Conservation (phyloP, 495 filamentous ascomycete species). For the Massariosphaeria phaeospora region DNA sequence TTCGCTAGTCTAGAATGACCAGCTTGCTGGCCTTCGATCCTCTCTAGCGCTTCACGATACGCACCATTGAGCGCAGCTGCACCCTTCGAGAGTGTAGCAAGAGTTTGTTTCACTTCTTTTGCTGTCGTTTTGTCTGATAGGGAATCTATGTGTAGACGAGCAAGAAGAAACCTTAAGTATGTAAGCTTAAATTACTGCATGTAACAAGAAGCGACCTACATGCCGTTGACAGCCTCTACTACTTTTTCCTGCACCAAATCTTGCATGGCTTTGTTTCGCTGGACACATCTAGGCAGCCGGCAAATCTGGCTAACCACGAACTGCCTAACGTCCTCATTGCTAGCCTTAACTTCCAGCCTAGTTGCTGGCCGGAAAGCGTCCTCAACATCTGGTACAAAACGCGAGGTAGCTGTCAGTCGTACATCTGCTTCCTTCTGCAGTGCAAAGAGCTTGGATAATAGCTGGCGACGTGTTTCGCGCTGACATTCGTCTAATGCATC, state of each 20-base stretch:
- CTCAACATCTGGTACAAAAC: slow-evolving; percentile 11
- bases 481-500: slow-evolving; percentile 48
- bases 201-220: slow-evolving; percentile 1
- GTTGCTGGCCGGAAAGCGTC: slow-evolving; percentile 1
- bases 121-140: slow-evolving; percentile 39
- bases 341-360: slow-evolving; percentile 23
- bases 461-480: slow-evolving; percentile 25
- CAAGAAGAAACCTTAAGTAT: slow-evolving; percentile 53
- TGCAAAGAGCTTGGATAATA: slow-evolving; percentile 36
- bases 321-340: slow-evolving; percentile 13
- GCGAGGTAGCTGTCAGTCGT: slow-evolving; percentile 25
- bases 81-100: slow-evolving; percentile 37
- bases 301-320: slow-evolving; percentile 13
- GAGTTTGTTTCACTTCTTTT: slow-evolving; percentile 35
- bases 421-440: slow-evolving; percentile 31
- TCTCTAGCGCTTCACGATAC: slow-evolving; percentile 44
- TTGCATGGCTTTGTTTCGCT: background rate
- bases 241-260: background rate
- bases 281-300: slow-evolving; percentile 12
- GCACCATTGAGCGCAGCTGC: slow-evolving; percentile 34
- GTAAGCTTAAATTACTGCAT: slow-evolving; percentile 43
- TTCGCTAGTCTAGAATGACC: slow-evolving; percentile 41
- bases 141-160: slow-evolving; percentile 46
- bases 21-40: slow-evolving; percentile 41
- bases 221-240: slow-evolving; percentile 15